Evolutionary conservation across 192 early-diverging fungal species (phyloP).

Genomic region (Coemansia sp.): DNA sequence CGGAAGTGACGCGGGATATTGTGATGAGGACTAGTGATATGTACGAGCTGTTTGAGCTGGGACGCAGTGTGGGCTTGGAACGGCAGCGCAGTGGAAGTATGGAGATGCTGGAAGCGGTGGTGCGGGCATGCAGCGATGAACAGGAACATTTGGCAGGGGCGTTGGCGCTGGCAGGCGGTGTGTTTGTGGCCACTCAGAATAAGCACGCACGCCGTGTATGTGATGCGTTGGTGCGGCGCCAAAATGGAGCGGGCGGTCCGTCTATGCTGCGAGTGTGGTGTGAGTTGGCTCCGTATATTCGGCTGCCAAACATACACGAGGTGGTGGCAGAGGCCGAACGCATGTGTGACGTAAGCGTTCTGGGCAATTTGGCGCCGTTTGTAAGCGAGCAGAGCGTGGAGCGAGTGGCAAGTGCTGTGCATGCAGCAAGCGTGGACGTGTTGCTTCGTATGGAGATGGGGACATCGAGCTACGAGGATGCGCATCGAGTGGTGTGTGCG

Average conservation of each 20-base stretch:
- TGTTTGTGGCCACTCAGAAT: constrained; percentile 10
- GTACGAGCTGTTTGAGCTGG: background rate
- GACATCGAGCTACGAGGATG: background rate
- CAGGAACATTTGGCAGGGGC: background rate
- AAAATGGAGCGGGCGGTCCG: background rate
- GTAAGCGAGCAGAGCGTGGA: background rate
- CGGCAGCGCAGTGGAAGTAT: background rate
- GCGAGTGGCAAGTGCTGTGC: background rate
- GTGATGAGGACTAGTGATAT: background rate
- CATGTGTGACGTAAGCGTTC: background rate
- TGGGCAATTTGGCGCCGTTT: constrained; percentile 5
- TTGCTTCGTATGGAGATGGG: background rate
- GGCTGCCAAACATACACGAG: background rate
- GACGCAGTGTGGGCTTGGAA: background rate
- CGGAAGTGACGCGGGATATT: constrained; percentile 29
- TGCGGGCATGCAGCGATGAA: background rate
- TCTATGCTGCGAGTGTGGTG: constrained; percentile 3
- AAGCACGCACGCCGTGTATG: background rate
- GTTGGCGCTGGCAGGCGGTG: constrained; percentile 24
- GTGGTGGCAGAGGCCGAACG: background rate
- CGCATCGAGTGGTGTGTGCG: constrained; percentile 1
- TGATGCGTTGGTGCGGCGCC: background rate
- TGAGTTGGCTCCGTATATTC: background rate
- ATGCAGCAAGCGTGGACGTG: background rate
- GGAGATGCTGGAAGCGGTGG: background rate